These are phyloP conservation scores for Tricholoma sp. DNA, from an alignment of 768 basidiomycete genomes.

Conservation along the genomic window DNA sequence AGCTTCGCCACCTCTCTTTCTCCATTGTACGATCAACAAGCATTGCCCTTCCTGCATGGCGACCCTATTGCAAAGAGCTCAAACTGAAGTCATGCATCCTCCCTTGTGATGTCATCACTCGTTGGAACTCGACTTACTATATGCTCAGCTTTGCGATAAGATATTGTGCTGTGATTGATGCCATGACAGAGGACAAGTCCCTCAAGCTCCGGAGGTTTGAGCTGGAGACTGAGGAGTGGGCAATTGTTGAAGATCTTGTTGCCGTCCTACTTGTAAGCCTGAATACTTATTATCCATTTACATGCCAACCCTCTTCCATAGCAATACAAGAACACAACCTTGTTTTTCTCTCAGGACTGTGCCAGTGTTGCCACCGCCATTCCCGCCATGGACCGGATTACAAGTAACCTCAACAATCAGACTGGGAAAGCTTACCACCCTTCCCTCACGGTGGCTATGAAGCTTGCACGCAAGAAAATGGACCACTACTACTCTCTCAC, in stretches of 20 bases:
- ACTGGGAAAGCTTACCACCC: too few species aligned
- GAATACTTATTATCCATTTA: too few species aligned
- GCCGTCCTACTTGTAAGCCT: too few species aligned
- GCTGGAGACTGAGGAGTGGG: constrained; percentile 14
- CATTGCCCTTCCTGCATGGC: constrained; percentile 24
- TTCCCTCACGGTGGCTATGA: constrained; percentile 11
- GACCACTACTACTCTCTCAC: too few species aligned
- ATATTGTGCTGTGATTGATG: constrained; percentile 17
- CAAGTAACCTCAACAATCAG: not conserved
- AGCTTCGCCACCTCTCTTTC: constrained; percentile 12
- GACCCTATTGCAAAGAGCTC: too few species aligned
- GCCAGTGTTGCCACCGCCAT: constrained; percentile 13
- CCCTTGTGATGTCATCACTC: too few species aligned
- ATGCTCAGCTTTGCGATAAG: constrained; percentile 17
- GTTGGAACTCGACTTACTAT: too few species aligned
- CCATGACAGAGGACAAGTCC: constrained; percentile 10
- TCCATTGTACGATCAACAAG: constrained; percentile 22
- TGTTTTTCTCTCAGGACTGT: too few species aligned
- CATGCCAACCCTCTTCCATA: too few species aligned
- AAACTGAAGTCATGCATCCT: too few species aligned
- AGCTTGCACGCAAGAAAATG: constrained; percentile 16
- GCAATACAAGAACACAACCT: too few species aligned
- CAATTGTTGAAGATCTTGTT: constrained; percentile 15
- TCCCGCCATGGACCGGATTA: constrained; percentile 8
- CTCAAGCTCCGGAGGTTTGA: constrained; percentile 11